Evolutionary conservation across 2,329 filamentous ascomycete genomes (phyloP), one percentile per base, ranked within the genome.

Genomic region (Clarireedia homoeocarpa): DNA sequence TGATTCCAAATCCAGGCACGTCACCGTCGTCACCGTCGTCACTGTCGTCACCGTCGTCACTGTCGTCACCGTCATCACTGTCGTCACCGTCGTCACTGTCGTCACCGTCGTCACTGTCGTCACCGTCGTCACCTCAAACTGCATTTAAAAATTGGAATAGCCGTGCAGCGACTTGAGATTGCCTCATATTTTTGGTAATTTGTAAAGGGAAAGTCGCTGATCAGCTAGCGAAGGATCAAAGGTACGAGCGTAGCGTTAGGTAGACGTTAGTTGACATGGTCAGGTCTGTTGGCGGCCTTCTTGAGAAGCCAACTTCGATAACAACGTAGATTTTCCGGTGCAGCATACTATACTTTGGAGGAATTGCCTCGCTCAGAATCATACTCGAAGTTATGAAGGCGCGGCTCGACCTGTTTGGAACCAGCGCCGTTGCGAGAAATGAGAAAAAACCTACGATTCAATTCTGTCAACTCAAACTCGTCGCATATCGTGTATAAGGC

Each of bases 181-280:
- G 2, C 20, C 20, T 20, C 20, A 20, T 20, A 20, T 20, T 20
- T 20, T 2, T 20, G 2, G 20, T 20, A 20, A 20, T 20, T 20
- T 20, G 2, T 20, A 20, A 20, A 20, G 20, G 23, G 48, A 42
- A 14, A 53, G 15, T 39, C 48, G 30, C 39, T 53, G 51, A 17
- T 53, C 51, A 10, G 51, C 30, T 12, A 53, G 51, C 30, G 51
- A 53, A 48, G 6, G 20, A 53, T 47, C 12, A 53, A 23, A 20
- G 30, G 30, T 5, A 42, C 36, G 4, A 53, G 20, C 4, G 51
- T 20, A 6, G 23, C 51, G 14, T 53, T 53, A 2, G 48, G n/a
- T 9, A 53, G 23, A 12, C 34, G 45, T 1, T 40, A 48, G 14
- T 24, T 48, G 1, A 20, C n/a, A 12, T 40, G n/a, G 1, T 24